Evolutionary conservation across 1,284 basidiomycete genomes (phyloP).

Genomic region (Meripilus lineatus): DNA sequence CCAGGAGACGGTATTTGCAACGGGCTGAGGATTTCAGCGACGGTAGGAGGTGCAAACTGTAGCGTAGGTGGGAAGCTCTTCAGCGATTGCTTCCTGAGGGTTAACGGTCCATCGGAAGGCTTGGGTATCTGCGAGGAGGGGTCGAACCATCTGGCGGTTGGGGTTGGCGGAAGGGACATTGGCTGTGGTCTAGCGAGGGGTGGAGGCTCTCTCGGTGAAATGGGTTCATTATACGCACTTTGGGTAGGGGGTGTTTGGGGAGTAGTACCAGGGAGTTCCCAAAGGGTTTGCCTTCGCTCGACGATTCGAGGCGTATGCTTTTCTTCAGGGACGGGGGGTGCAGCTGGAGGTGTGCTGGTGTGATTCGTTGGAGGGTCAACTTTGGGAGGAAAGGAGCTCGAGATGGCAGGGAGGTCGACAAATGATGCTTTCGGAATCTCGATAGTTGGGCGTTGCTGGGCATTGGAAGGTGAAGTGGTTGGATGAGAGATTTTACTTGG

Average conservation of each 20-base stretch:
- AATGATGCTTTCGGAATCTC: not conserved
- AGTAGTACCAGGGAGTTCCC: slow-evolving; percentile 22
- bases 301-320: slow-evolving; percentile 14
- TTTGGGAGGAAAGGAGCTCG: slow-evolving; percentile 1
- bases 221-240: slow-evolving; percentile 1
- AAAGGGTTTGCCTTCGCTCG: slow-evolving; percentile 23
- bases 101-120: not conserved
- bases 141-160: slow-evolving; percentile 27
- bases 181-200: too few relatives aligned
- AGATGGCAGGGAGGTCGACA: not conserved
- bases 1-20: slow-evolving; percentile 21
- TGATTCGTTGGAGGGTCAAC: slow-evolving; percentile 5
- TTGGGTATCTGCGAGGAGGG: slow-evolving; percentile 15
- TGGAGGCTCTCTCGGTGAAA: slow-evolving; percentile 24
- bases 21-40: slow-evolving; percentile 28
- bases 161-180: slow-evolving; percentile 28
- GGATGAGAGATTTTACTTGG: not conserved
- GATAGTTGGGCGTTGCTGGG: too few relatives aligned
- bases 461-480: not conserved
- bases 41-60: slow-evolving; percentile 7
- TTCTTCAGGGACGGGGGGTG: not conserved
- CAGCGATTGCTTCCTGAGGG: slow-evolving; percentile 23
- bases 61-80: slow-evolving; percentile 23
- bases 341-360: not conserved
- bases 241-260: slow-evolving; percentile 2